phyloP scores from a whole-genome alignment of 345 rosid genomes.

The Acer campestre region DNA sequence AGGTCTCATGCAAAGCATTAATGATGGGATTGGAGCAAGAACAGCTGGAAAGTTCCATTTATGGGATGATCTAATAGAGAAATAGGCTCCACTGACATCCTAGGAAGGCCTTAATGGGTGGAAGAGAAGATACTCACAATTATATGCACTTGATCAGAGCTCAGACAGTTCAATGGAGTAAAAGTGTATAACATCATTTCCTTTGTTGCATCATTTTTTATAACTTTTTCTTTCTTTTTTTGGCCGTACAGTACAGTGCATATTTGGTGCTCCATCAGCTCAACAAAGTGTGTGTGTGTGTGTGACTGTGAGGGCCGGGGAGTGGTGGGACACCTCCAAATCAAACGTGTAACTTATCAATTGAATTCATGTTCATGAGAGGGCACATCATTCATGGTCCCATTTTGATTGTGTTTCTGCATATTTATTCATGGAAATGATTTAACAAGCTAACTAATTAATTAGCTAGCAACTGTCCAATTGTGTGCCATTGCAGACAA shows the following conservation, averaged over 20 bases:
- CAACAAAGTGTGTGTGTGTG: not conserved
- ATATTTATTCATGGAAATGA: not conserved
- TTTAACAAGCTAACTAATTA: not conserved
- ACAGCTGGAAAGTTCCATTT: constrained; percentile 34
- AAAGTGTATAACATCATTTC: not conserved
- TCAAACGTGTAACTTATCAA: not conserved
- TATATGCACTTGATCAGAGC: constrained; percentile 12
- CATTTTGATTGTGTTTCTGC: not conserved
- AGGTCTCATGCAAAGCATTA: constrained; percentile 16
- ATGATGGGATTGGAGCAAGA: constrained; percentile 15
- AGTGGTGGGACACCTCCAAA: not conserved
- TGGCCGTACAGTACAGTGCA: not conserved
- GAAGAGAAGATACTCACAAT: constrained; percentile 17
- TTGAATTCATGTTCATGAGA: not conserved
- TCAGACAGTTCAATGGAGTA: constrained; percentile 7
- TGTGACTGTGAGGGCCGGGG: no score
- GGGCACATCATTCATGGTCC: not conserved
- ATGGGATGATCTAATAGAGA: not conserved
- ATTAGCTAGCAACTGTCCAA: not conserved
- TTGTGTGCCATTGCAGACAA: not conserved
- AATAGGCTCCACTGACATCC: constrained; percentile 16
- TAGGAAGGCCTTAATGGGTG: constrained; percentile 22
- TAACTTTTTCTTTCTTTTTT: not conserved
- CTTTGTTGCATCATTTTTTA: not conserved
- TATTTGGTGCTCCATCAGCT: not conserved